Base-by-base conservation (phyloP, 2,329 filamentous ascomycete species). In the Scleromitrula shiraiana region DNA sequence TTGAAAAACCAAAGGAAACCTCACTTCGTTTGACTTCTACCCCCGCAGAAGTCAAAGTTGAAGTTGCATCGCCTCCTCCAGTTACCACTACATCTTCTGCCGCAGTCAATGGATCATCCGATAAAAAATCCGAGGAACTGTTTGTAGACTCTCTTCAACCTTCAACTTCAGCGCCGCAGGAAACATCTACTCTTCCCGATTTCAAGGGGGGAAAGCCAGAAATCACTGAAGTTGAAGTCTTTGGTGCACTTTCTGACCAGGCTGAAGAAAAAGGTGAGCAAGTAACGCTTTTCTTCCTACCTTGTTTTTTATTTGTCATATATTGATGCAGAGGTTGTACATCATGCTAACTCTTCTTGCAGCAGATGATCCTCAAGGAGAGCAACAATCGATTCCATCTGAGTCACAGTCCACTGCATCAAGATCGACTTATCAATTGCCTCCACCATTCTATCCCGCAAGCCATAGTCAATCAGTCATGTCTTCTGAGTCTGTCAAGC, bases 371-470 rank as follows among this genome's bases (percentile, higher is more conserved):
- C 22, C 22, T 50, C 53, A 49, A 48, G 51, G 54, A 24, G 53
- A 48, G 52, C 50, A 50, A 49, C 54, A 17, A 41, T 56, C 57
- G 22, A 38, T 46, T 26, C 51, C 54, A 24, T 61, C 59, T 33
- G 57, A 61, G 20, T 49, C 47, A 27, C 55, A 53, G 43, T 59
- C 59, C 9, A 56, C 54, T 12, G 52, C 47, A 24, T 59, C 58
- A 14, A 53, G 56, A 47, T 61, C 61, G 20, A 57, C 60, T 20
- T 71, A 70, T 56, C 68, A 70, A 50, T 67, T 72, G 65, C 69
- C 69, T 33, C 68, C 69, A 35, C 61, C 67, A 12, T 71, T 71
- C 50, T 64, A 69, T 46, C 68, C 68, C 39, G 59, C 62, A 15
- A 59, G 63, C 48, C 63, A 63, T n/a, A 46, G 50, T 62, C 54